Conservation (phyloP, 306 rosid species). For the Ziziphus jujuba region DNA sequence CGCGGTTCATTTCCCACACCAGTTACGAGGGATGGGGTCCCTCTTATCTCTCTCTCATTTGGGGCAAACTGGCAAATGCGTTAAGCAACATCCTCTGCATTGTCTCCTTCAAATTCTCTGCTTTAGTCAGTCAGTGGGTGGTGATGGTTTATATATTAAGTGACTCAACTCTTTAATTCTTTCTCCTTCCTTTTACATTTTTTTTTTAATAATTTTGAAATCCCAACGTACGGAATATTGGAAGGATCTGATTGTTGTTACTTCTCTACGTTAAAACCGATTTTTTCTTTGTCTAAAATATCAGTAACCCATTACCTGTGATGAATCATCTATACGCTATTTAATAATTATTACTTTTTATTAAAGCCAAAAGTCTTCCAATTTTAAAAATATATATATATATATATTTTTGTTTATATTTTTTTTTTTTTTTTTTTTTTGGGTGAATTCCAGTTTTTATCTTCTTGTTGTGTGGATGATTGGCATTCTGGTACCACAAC, state of each 20-base stretch:
- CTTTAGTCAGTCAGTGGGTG: slow-evolving; percentile 10
- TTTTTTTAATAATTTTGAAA: not conserved
- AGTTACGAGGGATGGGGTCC: slow-evolving; percentile 29
- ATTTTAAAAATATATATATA: too few species aligned
- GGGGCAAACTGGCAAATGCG: slow-evolving; percentile 48
- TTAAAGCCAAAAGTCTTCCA: not conserved
- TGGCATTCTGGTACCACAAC: not conserved
- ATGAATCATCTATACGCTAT: not conserved
- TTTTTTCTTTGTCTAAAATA: slow-evolving; percentile 20
- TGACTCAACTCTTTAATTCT: too few species aligned
- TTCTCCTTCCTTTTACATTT: too few species aligned
- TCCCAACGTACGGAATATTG: slow-evolving; percentile 45
- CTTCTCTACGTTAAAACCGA: slow-evolving; percentile 40
- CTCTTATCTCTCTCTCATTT: not conserved
- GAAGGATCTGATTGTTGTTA: slow-evolving; percentile 35
- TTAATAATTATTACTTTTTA: too few species aligned
- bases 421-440: not conserved
- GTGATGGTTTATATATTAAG: too few species aligned
- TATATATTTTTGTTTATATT: too few species aligned
- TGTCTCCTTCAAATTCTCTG: slow-evolving; percentile 43
- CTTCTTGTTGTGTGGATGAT: not conserved
- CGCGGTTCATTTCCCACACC: slow-evolving; percentile 20
- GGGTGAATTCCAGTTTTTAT: not conserved
- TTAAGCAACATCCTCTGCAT: slow-evolving; percentile 78
- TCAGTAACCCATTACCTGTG: not conserved